Percentiles rank a stretch among this genome's conserved stretches.
Evolutionary conservation across 768 basidiomycete genomes (phyloP).

Genomic region (Baorangia bicolor): DNA sequence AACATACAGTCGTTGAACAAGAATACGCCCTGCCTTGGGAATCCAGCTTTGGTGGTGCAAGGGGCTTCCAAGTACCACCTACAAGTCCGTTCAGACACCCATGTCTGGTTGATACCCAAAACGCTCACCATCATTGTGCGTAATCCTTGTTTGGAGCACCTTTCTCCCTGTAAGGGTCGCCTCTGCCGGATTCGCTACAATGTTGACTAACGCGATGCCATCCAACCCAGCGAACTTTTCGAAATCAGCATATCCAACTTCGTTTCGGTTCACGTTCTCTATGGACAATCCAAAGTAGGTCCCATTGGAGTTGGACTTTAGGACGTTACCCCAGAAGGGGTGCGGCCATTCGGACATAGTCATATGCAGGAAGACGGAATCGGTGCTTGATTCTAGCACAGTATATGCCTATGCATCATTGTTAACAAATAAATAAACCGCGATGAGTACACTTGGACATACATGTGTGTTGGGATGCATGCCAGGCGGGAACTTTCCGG

Average conservation of each 20-base stretch:
- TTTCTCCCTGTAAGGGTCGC: conserved; percentile 72
- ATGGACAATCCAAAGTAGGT: conserved; percentile 91
- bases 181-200: conserved; percentile 80
- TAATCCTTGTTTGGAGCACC: conserved; percentile 80
- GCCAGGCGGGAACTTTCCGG: conserved; percentile 85
- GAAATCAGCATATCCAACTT: conserved; percentile 88
- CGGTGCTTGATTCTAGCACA: conserved; percentile 90
- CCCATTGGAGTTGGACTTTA: conserved; percentile 97
- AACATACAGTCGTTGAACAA: conserved; percentile 64
- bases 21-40: conserved; percentile 70
- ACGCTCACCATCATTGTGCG: conserved; percentile 88
- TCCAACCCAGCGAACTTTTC: conserved; percentile 97
- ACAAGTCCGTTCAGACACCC: not conserved
- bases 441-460: conserved; percentile 28
- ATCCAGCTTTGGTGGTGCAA: conserved; percentile 73
- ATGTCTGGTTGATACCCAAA: not conserved
- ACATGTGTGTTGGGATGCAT: conserved; percentile 92
- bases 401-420: conserved; percentile 72
- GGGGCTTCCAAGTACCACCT: conserved; percentile 86
- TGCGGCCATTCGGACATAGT: conserved; percentile 78
- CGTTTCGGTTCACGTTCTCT: conserved; percentile 89
- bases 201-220: conserved; percentile 91
- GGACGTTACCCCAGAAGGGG: conserved; percentile 86
- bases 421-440: not conserved
- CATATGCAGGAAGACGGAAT: conserved; percentile 92